Evolutionary conservation across 2,329 filamentous ascomycete genomes (phyloP), one percentile per base, ranked within the genome.

Genomic region (Lecanosticta acicola): DNA sequence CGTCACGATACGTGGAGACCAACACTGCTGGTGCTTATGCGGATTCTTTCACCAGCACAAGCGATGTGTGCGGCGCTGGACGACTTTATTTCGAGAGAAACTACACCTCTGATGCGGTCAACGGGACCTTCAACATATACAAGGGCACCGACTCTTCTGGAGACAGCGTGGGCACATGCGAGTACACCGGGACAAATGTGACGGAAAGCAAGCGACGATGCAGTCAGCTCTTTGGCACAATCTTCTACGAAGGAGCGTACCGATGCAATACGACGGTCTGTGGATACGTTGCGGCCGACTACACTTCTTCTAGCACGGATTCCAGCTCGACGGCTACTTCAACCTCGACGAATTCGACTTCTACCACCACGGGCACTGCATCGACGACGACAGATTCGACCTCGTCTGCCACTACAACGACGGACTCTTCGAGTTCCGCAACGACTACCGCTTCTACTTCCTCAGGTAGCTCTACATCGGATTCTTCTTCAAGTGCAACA

Each of bases 91-190:
- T 43, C 39, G 9, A 45, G 20, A 41, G 45, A 1, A 46, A 48
- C 21, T 39, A 45, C 17, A 48, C 45, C 3, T 20, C 19, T 8
- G 32, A 32, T n/a, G 45, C 38, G 24, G 34, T 34, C 3, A 51
- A 51, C 39, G 45, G 49, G 13, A 51, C 49, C 7, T 48, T 48
- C 24, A 39, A 45, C 26, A 48, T 51, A 13, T 48, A 39, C 39
- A 48, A 48, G 18, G 49, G 45, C 34, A 39, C 32, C 3, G 49
- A 51, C 17, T 19, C 41, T 11, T 43, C 33, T 17, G 42, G 42
- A 11, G 45, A 51, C n/a, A 39, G 34, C 20, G 39, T 51, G 37
- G 45, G 49, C 1, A 21, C 38, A 10, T 51, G 42, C 36, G 34
- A 43, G 14, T 46, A 46, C 14, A 32, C 37, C 5, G 48, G 45